These are phyloP conservation scores for Oehlia diaphana DNA, from an alignment of 192 early-diverging fungal genomes.

Conservation along the genomic window DNA sequence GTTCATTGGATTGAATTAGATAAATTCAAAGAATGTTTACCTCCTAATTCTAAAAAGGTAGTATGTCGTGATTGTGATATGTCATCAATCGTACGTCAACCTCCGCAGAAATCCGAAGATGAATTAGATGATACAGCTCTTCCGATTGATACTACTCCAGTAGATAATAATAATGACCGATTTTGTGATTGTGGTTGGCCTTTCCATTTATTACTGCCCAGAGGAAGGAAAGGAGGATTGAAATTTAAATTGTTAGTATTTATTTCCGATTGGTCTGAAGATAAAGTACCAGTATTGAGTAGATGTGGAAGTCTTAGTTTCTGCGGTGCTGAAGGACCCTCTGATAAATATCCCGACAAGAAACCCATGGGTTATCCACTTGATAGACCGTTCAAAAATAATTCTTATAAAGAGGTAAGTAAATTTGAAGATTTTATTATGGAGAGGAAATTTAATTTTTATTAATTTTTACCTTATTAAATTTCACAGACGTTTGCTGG, in stretches of 20 bases:
- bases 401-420: not conserved
- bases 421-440: not conserved
- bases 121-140: not conserved
- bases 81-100: conserved; percentile 9
- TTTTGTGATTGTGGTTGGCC: conserved; percentile 24
- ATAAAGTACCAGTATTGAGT: not conserved
- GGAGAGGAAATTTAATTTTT: not conserved
- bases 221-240: not conserved
- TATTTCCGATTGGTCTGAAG: not conserved
- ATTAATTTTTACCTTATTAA: too few species aligned
- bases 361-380: conserved; percentile 13
- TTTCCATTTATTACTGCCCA: conserved; percentile 2
- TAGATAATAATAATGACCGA: not conserved
- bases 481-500: conserved; percentile 1
- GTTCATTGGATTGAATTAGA: not conserved
- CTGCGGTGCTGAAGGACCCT: not conserved
- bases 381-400: conserved; percentile 14
- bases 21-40: not conserved
- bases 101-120: not conserved
- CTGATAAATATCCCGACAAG: not conserved
- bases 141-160: too few species aligned
- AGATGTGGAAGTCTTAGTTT: conserved; percentile 14
- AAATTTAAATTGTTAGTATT: conserved; percentile 20
- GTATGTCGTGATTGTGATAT: conserved; percentile 1
- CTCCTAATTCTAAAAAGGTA: not conserved